Base-by-base conservation (phyloP, 768 basidiomycete species). In the Pisolithus marmoratus region DNA sequence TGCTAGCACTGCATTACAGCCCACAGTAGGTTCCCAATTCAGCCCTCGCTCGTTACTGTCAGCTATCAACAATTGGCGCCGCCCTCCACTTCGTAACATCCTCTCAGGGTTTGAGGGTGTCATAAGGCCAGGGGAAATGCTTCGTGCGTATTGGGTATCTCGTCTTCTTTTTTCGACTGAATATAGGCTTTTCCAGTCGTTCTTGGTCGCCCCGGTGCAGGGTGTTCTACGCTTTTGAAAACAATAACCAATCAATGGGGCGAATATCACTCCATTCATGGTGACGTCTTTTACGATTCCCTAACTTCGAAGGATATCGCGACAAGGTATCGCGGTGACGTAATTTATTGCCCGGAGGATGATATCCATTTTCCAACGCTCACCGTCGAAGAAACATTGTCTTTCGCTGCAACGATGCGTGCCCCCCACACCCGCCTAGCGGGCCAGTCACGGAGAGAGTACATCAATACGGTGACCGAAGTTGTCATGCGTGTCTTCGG, bases 191-290 rank as follows among this genome's bases (percentile, higher is more conserved):
- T 52, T 49, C 7, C 59, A 87, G 87, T 94, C 15, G 91, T 93
- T 12, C 77, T 93, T 34, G 92, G 90, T 20, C 79, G 89, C 24
- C 92, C 91, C 0, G 87, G 87, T 11, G 82, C 89, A 5, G 75
- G 75, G 17, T 77, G 75, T 53, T 69, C 66, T 20, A 73, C 79
- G 0, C 68, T 83, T 51, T 66, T 83, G 46, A 82, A 81, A 62
- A 75, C 74, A 1, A 65, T 80, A 48, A 69, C 78, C 2, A 78
- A 78, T 58, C 68, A 74, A 49, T 70, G 74, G 9, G 61, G 61
- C 14, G 72, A 70, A 5, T 80, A 68, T 56, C 54, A 72, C 37
- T 58, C 56, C 17, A 74, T 82, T 51, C 61, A 74, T 6, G 72
- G 71, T 1, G 63, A 70, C 14, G 72, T 79, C 43, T 59, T 66